These are phyloP conservation scores for Heliamphora pulchella DNA, from an alignment of 179 eudicot species.

Conservation along the genomic window DNA sequence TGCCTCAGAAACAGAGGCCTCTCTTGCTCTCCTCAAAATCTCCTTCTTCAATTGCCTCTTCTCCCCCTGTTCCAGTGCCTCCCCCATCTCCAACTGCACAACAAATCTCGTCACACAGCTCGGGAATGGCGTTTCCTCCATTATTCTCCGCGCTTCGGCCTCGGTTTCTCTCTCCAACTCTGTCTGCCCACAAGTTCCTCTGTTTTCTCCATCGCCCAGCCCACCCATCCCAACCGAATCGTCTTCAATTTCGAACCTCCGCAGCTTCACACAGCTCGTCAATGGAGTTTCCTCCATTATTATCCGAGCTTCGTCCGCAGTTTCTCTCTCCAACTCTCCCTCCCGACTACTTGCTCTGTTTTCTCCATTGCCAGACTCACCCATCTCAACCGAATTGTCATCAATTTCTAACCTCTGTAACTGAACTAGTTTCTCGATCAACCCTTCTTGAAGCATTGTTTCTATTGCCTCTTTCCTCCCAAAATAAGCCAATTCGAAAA, in stretches of 20 bases:
- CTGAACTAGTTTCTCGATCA: slow-evolving; percentile 52
- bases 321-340: slow-evolving; percentile 18
- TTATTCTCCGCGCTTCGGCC: slow-evolving; percentile 17
- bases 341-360: slow-evolving; percentile 11
- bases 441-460: slow-evolving; percentile 42
- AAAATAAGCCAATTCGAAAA: slow-evolving; percentile 59
- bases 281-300: slow-evolving; percentile 38
- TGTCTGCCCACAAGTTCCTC: slow-evolving; percentile 13
- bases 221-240: slow-evolving; percentile 32
- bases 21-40: slow-evolving; percentile 46
- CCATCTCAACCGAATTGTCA: slow-evolving; percentile 34
- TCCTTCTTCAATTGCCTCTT: slow-evolving; percentile 60
- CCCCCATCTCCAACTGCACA: slow-evolving; percentile 74
- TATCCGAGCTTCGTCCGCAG: slow-evolving; percentile 12
- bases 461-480: slow-evolving; percentile 71
- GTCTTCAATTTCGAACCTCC: slow-evolving; percentile 39
- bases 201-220: slow-evolving; percentile 15
- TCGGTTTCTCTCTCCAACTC: slow-evolving; percentile 17
- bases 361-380: slow-evolving; percentile 20
- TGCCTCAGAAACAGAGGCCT: slow-evolving; percentile 53
- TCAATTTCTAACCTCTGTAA: slow-evolving; percentile 48
- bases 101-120: slow-evolving; percentile 69
- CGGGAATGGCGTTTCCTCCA: slow-evolving; percentile 43
- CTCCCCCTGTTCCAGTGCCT: slow-evolving; percentile 68
- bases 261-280: slow-evolving; percentile 61